phyloP scores from a whole-genome alignment of 2,329 filamentous ascomycete species.

The Claviceps cyperi region DNA sequence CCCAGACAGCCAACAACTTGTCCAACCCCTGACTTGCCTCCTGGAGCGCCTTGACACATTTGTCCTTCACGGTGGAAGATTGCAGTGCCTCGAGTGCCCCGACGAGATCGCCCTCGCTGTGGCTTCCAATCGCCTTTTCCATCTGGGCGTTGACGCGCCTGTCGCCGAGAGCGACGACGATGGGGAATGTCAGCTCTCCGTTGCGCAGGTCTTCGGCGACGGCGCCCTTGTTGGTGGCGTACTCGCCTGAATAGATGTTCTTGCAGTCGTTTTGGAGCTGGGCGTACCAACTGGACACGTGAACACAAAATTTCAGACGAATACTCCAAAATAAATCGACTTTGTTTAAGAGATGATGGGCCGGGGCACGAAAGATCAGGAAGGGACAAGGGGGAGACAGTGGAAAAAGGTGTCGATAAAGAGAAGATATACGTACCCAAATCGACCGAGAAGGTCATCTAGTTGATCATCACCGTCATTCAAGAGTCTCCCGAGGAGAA shows the following conservation, averaged over 20 bases:
- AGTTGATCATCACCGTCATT: constrained; percentile 5
- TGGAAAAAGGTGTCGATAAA: not conserved
- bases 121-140: constrained; percentile 3
- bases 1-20: constrained; percentile 7
- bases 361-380: too few species aligned
- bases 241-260: constrained; percentile 8
- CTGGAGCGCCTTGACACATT: constrained; percentile 6
- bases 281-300: constrained; percentile 6
- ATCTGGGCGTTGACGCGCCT: not conserved
- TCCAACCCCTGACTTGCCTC: constrained; percentile 6
- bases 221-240: constrained; percentile 7
- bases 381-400: not conserved
- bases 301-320: not conserved
- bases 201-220: constrained; percentile 8
- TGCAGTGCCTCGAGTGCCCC: constrained; percentile 5
- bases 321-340: too few species aligned
- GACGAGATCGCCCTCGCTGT: constrained; percentile 2
- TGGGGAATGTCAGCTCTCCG: constrained; percentile 7
- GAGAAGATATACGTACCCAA: constrained; percentile 4
- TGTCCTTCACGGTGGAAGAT: constrained; percentile 3
- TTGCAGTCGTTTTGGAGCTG: constrained; percentile 10
- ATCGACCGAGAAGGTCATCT: constrained; percentile 7
- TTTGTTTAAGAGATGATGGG: too few species aligned
- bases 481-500: constrained; percentile 6
- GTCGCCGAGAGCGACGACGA: constrained; percentile 8